Conservation (phyloP, 2,329 filamentous ascomycete species). For the Alternaria arborescens region DNA sequence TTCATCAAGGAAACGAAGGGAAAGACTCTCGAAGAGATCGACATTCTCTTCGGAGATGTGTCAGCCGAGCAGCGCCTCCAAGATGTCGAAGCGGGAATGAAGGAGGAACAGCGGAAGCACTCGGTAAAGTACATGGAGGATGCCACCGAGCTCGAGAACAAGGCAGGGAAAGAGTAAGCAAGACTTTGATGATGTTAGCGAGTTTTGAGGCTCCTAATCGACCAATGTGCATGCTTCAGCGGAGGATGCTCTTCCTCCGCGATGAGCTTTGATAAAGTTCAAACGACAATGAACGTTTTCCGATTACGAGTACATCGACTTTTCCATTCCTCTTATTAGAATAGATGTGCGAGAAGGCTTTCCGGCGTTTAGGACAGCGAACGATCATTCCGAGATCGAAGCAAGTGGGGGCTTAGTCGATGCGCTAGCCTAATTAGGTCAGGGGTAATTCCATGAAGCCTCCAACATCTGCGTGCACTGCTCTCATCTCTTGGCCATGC, state of each 20-base stretch:
- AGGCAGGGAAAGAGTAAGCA: slow-evolving; percentile 2
- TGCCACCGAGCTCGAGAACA: slow-evolving; percentile 5
- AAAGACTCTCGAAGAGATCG: slow-evolving; percentile 58
- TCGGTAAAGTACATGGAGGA: slow-evolving; percentile 11
- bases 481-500: background rate
- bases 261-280: background rate
- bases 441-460: background rate
- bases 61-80: slow-evolving; percentile 9
- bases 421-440: background rate
- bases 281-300: background rate
- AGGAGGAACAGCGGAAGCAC: slow-evolving; percentile 12
- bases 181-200: background rate
- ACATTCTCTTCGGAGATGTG: slow-evolving; percentile 53
- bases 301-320: background rate
- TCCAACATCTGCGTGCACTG: background rate
- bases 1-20: slow-evolving; percentile 55
- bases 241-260: background rate
- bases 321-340: background rate
- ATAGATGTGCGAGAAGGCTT: background rate
- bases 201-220: background rate
- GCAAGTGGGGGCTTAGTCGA: background rate
- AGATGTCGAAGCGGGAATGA: slow-evolving; percentile 12
- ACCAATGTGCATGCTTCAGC: background rate
- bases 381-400: background rate
- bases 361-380: background rate